A percentile compares a stretch with the other conserved stretches of the same genome.
Evolutionary conservation across 2,329 filamentous ascomycete genomes (phyloP).

Genomic region (Cercospora sojina): DNA sequence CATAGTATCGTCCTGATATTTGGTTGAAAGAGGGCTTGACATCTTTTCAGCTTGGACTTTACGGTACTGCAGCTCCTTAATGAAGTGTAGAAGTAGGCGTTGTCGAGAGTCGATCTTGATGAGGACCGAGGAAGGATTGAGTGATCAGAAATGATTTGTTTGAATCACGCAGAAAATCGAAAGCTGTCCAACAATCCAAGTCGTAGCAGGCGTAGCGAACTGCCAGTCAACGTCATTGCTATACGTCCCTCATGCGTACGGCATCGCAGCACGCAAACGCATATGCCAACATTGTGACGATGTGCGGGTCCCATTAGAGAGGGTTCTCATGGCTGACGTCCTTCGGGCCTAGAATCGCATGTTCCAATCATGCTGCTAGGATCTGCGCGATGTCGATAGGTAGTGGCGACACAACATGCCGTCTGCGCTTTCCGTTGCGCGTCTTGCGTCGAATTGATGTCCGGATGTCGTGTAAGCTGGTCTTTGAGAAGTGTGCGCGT

Average conservation of each 20-base stretch:
- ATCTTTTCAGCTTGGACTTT: not conserved
- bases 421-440: not conserved
- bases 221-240: not conserved
- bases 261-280: not conserved
- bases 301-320: not conserved
- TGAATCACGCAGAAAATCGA: not conserved
- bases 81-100: not conserved
- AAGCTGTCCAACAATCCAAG: not conserved
- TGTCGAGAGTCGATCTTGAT: not conserved
- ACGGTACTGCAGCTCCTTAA: not conserved
- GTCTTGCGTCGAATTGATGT: constrained; percentile 1
- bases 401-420: not conserved
- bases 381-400: not conserved
- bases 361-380: not conserved
- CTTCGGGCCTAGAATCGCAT: not conserved
- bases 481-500: not conserved
- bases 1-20: constrained; percentile 15
- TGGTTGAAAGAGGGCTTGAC: constrained; percentile 7
- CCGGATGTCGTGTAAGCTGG: not conserved
- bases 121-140: not conserved
- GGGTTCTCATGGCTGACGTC: not conserved
- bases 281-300: not conserved
- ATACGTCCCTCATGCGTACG: not conserved
- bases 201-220: not conserved
- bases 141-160: not conserved